phyloP scores from a whole-genome alignment of 495 filamentous ascomycete genomes.

The Acidiella bohemica region DNA sequence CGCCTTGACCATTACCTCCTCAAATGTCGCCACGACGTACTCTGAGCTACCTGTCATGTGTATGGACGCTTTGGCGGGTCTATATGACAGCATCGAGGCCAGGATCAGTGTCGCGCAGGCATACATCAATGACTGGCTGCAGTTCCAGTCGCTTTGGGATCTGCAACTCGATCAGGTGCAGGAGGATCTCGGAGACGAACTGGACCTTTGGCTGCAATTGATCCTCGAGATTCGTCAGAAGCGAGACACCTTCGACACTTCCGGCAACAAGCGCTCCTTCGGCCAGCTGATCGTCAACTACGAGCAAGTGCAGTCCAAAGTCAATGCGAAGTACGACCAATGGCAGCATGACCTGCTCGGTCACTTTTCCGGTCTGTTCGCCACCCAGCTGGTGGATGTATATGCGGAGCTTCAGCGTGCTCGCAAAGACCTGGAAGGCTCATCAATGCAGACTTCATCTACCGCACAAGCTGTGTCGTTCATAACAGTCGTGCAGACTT shows the following conservation, averaged over 20 bases:
- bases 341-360: constrained; percentile 95
- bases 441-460: constrained; percentile 79
- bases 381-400: constrained; percentile 79
- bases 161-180: constrained; percentile 90
- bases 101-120: constrained; percentile 59
- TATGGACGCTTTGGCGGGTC: constrained; percentile 57
- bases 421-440: constrained; percentile 72
- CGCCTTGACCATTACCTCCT: constrained; percentile 54
- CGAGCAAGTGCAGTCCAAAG: constrained; percentile 93
- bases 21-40: constrained; percentile 53
- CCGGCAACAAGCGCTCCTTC: constrained; percentile 78
- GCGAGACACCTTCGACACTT: constrained; percentile 87
- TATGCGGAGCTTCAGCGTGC: constrained; percentile 80
- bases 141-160: constrained; percentile 98
- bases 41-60: constrained; percentile 75
- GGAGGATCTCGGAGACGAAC: constrained; percentile 74
- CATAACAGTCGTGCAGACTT: constrained; percentile 93
- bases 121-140: constrained; percentile 94
- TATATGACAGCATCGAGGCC: constrained; percentile 66
- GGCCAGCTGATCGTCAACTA: constrained; percentile 92
- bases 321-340: constrained; percentile 97
- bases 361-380: constrained; percentile 80
- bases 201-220: constrained; percentile 83
- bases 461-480: constrained; percentile 95
- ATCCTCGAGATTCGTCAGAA: constrained; percentile 91